Evolutionary conservation across 495 filamentous ascomycete species (phyloP), one percentile per base, ranked within the genome.

Genomic region (Rusavskia elegans): DNA sequence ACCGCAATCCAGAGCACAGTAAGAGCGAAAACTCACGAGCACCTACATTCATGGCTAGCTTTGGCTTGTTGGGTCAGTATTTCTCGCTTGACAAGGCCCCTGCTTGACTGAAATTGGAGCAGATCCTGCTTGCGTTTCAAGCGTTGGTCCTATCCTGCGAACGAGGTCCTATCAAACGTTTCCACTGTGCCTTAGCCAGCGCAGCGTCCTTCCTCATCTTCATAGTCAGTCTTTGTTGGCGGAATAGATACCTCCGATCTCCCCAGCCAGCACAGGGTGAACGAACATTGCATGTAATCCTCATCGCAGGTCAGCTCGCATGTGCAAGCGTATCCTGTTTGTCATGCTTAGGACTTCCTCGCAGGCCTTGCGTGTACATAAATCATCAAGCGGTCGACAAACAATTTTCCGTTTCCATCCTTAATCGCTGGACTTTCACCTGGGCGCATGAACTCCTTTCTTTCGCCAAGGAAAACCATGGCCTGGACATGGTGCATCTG

Each of bases 361-460:
- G 86, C 37, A 72, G 85, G 17, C 85, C 86, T 9, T 71, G 80
- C 46, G 77, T 92, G 40, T 71, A 69, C 48, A 57, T 72, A 20
- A 57, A 71, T 32, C 82, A 76, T 29, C 63, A 74, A 40, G 56
- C 68, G 10, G 81, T 92, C 10, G 86, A 89, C 60, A 64, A 71
- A 32, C 73, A 84, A 63, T 70, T 68, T 44, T 83, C 81, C 0
- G 72, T 66, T 10, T 81, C 81, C 5, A 73, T 79, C 0, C 64
- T 80, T 41, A 71, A 66, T 40, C 77, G 80, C 29, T 82, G 77
- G 59, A 85, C 71, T 8, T 89, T 79, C 57, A 59, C 61, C 36
- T 90, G 85, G 85, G 73, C 76, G 9, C 62, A 54, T 4, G 57
- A 56, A 2, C 32, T 87, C 0, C 71, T 89, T 23, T 54, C 61